Base-by-base conservation (phyloP, 1,284 basidiomycete species). In the Puccinia novopanici region DNA sequence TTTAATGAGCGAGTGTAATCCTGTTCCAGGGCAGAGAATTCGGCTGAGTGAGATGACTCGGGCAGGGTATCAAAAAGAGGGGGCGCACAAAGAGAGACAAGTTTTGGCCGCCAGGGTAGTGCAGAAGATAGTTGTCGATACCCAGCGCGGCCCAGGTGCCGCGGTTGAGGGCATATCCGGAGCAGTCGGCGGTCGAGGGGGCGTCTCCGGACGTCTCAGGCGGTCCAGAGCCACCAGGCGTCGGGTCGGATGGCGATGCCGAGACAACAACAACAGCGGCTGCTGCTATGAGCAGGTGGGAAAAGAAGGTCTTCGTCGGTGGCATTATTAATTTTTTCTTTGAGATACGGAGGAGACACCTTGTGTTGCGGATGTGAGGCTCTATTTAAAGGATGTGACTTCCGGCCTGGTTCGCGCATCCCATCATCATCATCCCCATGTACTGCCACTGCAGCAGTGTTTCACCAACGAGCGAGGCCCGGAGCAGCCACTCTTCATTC, bases 131-230 rank as follows among this genome's bases (percentile, higher is more conserved):
- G 63, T 78, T 78, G 37, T 78, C 75, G 10, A 78, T 78, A 37
- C 75, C 75, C 10, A 78, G 54, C 52, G 70, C 75, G 17, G 75
- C 75, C 75, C 75, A 78, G 15, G 75, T 78, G 37, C 75, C 75
- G 55, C 75, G 61, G 55, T 78, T 78, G 8, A 78, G 37, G 13
- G 61, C 75, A 70, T 78, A 78, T 19, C 75, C 75, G 15, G 75
- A 63, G 54, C 75, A 78, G 57, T 70, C 75, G 5, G 30, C 48
- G 17, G 59, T 40, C n/a, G 27, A 30, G 48, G 50, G 61, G 8
- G 42, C 67, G n/a, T 48, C 50, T 68, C 37, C 65, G 22, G 67
- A 27, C 2, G 27, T 50, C 50, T 48, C 19, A 17, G 6, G 13
- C 37, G 67, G 2, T 70, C 15, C 2, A 27, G 50, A 27, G n/a